phyloP scores from a whole-genome alignment of 163 green algal species.

The Chloromonas sp. region DNA sequence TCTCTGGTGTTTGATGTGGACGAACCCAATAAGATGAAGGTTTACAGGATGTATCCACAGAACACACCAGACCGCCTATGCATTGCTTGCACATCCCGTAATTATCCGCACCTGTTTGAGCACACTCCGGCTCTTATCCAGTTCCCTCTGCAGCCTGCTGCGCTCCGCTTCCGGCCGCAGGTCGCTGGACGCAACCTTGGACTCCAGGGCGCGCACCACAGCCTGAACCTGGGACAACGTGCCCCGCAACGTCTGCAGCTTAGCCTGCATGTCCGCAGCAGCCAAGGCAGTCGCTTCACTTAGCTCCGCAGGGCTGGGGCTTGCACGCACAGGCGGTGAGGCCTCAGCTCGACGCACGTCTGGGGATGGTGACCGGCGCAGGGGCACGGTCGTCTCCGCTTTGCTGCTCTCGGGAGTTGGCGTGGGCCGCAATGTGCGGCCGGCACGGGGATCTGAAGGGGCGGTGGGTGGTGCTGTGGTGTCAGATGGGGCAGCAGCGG shows the following conservation, averaged over 20 bases:
- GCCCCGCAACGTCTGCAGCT: neutral
- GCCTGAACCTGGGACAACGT: neutral
- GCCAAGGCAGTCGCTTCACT: neutral
- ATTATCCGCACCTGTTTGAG: neutral
- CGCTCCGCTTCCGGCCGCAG: neutral
- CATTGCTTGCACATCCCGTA: too few species aligned
- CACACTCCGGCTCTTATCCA: neutral
- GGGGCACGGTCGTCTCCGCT: neutral
- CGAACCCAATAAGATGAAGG: too few species aligned
- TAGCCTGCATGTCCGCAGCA: neutral
- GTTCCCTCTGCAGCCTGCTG: neutral
- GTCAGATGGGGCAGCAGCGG: too few species aligned
- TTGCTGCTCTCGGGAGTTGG: too few species aligned
- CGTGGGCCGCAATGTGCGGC: neutral
- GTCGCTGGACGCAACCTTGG: too few species aligned
- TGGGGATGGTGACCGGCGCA: neutral
- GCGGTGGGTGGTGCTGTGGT: neutral
- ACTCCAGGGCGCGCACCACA: neutral
- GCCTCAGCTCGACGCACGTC: too few species aligned
- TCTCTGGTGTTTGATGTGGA: too few species aligned
- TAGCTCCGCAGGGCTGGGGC: too few species aligned
- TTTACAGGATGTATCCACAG: too few species aligned
- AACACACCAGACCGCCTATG: too few species aligned
- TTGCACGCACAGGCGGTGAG: too few species aligned
- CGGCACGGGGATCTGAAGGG: neutral